Evolutionary conservation across 1,284 basidiomycete genomes (phyloP).

Genomic region (Golubevia sp.): DNA sequence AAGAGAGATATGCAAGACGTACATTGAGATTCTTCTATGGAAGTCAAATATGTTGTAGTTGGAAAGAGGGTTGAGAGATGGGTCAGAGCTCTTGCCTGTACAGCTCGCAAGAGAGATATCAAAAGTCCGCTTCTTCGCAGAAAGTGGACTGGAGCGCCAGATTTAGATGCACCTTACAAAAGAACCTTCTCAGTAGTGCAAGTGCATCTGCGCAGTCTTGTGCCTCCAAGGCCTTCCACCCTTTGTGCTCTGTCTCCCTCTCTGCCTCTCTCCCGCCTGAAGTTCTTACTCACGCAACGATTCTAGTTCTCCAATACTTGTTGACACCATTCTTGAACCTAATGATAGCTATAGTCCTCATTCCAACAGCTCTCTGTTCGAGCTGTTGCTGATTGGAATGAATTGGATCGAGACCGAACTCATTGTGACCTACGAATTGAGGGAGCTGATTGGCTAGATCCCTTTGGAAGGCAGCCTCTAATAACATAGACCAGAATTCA

Average conservation of each 20-base stretch:
- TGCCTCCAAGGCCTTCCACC: too few species aligned
- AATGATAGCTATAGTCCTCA: slow-evolving; percentile 49
- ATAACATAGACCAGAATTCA: slow-evolving; percentile 37
- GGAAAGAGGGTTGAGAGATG: too few species aligned
- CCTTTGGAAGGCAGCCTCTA: slow-evolving; percentile 43
- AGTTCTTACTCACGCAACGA: slow-evolving; percentile 18
- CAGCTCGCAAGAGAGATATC: too few species aligned
- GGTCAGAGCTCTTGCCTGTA: too few species aligned
- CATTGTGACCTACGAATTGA: slow-evolving; percentile 5
- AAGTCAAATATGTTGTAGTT: too few species aligned
- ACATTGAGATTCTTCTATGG: too few species aligned
- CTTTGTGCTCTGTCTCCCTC: too few species aligned
- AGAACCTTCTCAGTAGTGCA: too few species aligned
- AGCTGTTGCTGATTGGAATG: not conserved
- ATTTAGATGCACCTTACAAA: too few species aligned
- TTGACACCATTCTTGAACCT: slow-evolving; percentile 59
- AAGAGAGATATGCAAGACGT: not conserved
- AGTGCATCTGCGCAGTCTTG: too few species aligned
- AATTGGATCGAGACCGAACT: not conserved
- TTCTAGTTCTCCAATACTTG: slow-evolving; percentile 50
- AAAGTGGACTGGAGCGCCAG: too few species aligned
- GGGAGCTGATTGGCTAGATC: not conserved
- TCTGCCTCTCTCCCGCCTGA: not conserved
- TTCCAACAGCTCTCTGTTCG: not conserved
- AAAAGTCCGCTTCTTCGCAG: too few species aligned